Evolutionary conservation across 768 basidiomycete genomes (phyloP).

Genomic region (Dentipellis fragilis): DNA sequence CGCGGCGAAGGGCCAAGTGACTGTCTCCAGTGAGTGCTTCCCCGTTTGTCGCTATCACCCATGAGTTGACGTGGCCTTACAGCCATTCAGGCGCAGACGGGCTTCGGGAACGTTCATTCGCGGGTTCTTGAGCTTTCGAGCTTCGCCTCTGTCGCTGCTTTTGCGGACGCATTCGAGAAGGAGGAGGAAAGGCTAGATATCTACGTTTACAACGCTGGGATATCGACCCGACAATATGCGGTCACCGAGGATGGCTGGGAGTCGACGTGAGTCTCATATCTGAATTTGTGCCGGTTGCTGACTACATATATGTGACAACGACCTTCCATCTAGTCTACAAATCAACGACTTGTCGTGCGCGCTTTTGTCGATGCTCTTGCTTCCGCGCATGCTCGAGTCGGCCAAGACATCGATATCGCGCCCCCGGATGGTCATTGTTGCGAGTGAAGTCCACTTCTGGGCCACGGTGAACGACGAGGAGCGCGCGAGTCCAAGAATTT

Average conservation of each 20-base stretch:
- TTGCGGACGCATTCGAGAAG: slow-evolving; percentile 11
- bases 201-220: slow-evolving; percentile 17
- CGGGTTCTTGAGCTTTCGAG: slow-evolving; percentile 17
- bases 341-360: slow-evolving; percentile 34
- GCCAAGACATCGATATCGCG: not conserved
- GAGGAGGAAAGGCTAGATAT: slow-evolving; percentile 17
- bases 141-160: slow-evolving; percentile 16
- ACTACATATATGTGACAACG: not conserved
- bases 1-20: slow-evolving; percentile 25
- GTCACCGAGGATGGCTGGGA: slow-evolving; percentile 20
- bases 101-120: slow-evolving; percentile 10
- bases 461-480: not conserved
- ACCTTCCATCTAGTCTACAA: slow-evolving; percentile 27
- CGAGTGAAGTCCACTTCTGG: slow-evolving; percentile 8
- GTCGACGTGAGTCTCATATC: slow-evolving; percentile 8
- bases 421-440: slow-evolving; percentile 9
- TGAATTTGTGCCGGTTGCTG: not conserved
- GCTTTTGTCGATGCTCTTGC: slow-evolving; percentile 30
- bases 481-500: slow-evolving; percentile 1
- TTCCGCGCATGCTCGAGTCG: slow-evolving; percentile 33
- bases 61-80: slow-evolving; percentile 7
- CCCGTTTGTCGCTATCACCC: not conserved
- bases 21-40: slow-evolving; percentile 23
- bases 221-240: slow-evolving; percentile 16
- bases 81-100: slow-evolving; percentile 14